phyloP scores from a whole-genome alignment of 2,329 filamentous ascomycete genomes.

The Sordariomycetes sp. region DNA sequence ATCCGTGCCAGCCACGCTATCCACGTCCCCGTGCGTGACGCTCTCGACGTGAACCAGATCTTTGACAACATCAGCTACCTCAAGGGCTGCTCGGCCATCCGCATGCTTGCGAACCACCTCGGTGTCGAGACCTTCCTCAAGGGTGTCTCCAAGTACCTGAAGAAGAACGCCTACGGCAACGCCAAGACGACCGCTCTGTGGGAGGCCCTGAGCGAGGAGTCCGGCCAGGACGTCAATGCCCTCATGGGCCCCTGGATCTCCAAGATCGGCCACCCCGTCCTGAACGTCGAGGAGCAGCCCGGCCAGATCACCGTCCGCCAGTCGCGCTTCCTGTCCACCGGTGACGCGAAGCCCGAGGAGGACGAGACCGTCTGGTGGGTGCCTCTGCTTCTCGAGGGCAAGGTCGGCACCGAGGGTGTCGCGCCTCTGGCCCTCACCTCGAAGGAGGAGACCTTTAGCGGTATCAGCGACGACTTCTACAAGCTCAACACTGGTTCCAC shows the following conservation, averaged over 20 bases:
- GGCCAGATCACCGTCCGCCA: conserved; percentile 77
- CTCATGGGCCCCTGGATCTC: conserved; percentile 95
- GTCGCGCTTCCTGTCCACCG: conserved; percentile 80
- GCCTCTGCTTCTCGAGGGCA: conserved; percentile 75
- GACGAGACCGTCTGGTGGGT: conserved; percentile 95
- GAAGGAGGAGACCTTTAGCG: conserved; percentile 67
- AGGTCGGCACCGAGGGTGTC: conserved; percentile 50
- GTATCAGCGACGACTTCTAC: conserved; percentile 74
- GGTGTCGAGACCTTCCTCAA: conserved; percentile 81
- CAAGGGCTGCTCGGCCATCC: conserved; percentile 91
- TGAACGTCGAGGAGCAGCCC: conserved; percentile 72
- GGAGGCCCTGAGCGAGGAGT: conserved; percentile 77
- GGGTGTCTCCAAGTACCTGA: conserved; percentile 83
- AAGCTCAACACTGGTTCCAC: conserved; percentile 86
- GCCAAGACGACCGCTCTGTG: conserved; percentile 88
- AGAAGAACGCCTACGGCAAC: conserved; percentile 77
- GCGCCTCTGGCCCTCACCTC: conserved; percentile 58
- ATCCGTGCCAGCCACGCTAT: conserved; percentile 91
- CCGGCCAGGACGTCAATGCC: conserved; percentile 71
- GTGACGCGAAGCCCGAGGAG: conserved; percentile 83
- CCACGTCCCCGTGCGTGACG: conserved; percentile 88
- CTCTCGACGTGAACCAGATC: conserved; percentile 93
- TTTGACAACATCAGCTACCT: conserved; percentile 96
- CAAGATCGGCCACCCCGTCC: conserved; percentile 87
- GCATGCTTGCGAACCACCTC: conserved; percentile 89